phyloP scores from a whole-genome alignment of 2,329 filamentous ascomycete genomes.

The Alternaria viburni region DNA sequence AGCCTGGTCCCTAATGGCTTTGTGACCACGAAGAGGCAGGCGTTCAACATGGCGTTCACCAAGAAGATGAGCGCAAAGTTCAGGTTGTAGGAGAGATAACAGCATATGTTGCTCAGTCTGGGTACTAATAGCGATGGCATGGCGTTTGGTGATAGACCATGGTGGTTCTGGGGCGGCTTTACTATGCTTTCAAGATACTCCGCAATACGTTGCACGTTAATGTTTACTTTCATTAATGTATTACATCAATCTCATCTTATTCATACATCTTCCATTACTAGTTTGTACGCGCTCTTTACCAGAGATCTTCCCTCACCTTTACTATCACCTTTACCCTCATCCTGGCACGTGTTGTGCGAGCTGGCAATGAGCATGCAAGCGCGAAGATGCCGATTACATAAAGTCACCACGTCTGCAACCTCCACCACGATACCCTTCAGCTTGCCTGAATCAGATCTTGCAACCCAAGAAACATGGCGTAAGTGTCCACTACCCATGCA shows the following conservation, averaged over 20 bases:
- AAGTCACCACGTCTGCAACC: too few species aligned
- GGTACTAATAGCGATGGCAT: neutral
- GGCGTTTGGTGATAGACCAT: neutral
- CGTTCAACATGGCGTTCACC: neutral
- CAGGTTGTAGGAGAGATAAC: neutral
- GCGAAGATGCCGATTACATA: too few species aligned
- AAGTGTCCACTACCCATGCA: too few species aligned
- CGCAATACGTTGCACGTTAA: neutral
- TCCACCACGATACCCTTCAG: too few species aligned
- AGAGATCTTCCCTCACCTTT: too few species aligned
- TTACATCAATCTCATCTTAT: neutral
- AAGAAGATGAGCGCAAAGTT: slow-evolving; percentile 6
- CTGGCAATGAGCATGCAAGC: too few species aligned
- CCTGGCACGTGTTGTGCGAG: too few species aligned
- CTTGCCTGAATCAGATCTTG: too few species aligned
- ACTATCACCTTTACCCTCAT: too few species aligned
- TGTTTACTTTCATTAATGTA: neutral
- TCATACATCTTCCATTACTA: too few species aligned
- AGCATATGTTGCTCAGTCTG: neutral
- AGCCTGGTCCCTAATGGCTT: slow-evolving; percentile 16
- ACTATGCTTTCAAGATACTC: neutral
- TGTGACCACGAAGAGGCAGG: neutral
- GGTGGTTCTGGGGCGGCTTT: neutral
- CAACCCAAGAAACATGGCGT: too few species aligned
- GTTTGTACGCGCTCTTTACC: too few species aligned